phyloP scores from a whole-genome alignment of 2,329 filamentous ascomycete species.

The Coniochaeta prunicola region DNA sequence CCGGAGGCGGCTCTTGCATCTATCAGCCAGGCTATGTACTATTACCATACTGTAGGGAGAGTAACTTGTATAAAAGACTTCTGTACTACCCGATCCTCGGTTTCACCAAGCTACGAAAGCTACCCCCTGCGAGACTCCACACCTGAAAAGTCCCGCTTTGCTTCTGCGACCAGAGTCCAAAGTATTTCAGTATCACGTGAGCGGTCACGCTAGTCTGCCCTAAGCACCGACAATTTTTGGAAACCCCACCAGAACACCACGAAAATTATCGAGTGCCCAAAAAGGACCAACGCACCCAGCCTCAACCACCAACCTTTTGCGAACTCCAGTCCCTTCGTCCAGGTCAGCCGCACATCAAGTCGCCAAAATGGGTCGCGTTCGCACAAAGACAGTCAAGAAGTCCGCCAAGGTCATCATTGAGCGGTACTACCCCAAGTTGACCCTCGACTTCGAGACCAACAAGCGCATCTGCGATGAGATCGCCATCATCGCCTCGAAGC shows the following conservation, averaged over 20 bases:
- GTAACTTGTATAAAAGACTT: background rate
- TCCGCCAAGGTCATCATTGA: constrained; percentile 99
- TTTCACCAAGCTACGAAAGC: background rate
- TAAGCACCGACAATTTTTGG: constrained; percentile 7
- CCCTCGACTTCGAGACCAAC: constrained; percentile 99
- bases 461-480: constrained; percentile 99
- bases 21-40: background rate
- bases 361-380: constrained; percentile 64
- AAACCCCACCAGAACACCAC: constrained; percentile 10
- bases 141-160: too few relatives aligned
- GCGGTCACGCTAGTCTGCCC: constrained; percentile 8
- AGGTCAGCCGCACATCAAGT: constrained; percentile 32
- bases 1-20: background rate
- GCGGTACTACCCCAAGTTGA: constrained; percentile 95
- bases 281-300: constrained; percentile 9
- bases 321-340: constrained; percentile 17
- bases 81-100: background rate
- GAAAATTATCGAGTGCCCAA: constrained; percentile 7
- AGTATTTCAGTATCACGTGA: background rate
- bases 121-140: background rate
- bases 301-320: constrained; percentile 5
- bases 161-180: too few relatives aligned
- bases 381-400: constrained; percentile 65
- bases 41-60: background rate
- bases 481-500: constrained; percentile 98